These are phyloP conservation scores for Melastoma candidum DNA, from an alignment of 441 rosid genomes.

Conservation along the genomic window DNA sequence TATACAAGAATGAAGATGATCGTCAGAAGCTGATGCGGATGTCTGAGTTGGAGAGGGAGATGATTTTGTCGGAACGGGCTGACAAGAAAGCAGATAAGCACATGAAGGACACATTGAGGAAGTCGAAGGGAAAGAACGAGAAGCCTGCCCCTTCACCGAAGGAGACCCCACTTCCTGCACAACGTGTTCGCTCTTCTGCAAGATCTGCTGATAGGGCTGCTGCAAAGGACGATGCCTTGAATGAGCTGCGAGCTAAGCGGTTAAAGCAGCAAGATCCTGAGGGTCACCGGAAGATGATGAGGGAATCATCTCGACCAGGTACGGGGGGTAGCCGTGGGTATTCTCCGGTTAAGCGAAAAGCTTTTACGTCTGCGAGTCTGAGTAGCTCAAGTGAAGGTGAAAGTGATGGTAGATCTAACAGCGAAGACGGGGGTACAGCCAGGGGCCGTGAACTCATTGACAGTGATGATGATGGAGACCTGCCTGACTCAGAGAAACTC, in stretches of 20 bases:
- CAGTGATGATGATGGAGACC: conserved; percentile 74
- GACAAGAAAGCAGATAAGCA: conserved; percentile 90
- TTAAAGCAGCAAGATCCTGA: conserved; percentile 90
- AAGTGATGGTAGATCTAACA: conserved; percentile 68
- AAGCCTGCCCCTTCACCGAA: conserved; percentile 48
- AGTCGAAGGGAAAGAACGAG: conserved; percentile 63
- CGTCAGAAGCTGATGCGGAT: conserved; percentile 62
- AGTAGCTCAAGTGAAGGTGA: conserved; percentile 84
- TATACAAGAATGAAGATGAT: conserved; percentile 83
- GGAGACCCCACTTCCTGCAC: conserved; percentile 51
- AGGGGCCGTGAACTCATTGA: conserved; percentile 81
- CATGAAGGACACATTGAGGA: conserved; percentile 64
- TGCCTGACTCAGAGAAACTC: conserved; percentile 45
- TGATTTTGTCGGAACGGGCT: conserved; percentile 79
- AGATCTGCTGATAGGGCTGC: conserved; percentile 93
- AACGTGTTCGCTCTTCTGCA: conserved; percentile 67
- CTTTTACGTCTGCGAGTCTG: conserved; percentile 46
- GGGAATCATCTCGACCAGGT: conserved; percentile 65
- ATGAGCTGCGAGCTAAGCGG: conserved; percentile 83
- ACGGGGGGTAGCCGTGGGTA: conserved; percentile 49
- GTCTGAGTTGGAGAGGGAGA: conserved; percentile 87
- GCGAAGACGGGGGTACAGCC: conserved; percentile 79
- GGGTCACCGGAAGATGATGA: conserved; percentile 61
- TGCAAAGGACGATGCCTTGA: conserved; percentile 84
- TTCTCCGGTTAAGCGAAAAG: conserved; percentile 57